These are phyloP conservation scores for Geranium incanum DNA, from an alignment of 441 rosid genomes.

Conservation along the genomic window DNA sequence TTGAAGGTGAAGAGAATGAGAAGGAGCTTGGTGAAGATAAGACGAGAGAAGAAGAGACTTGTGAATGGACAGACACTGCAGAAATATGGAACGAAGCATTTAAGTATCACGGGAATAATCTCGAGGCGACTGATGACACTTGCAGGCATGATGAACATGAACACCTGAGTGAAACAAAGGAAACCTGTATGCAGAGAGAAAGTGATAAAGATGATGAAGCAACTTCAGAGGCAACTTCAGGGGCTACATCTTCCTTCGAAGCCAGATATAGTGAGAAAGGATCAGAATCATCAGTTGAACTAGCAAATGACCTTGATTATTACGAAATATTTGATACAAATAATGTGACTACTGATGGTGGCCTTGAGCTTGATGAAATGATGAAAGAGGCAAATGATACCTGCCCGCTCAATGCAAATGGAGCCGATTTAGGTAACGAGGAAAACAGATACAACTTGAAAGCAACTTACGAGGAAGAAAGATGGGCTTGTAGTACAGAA, in stretches of 20 bases:
- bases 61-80: conserved; percentile 34
- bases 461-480: conserved; percentile 23
- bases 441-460: conserved; percentile 17
- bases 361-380: conserved; percentile 28
- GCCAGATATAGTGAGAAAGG: conserved; percentile 35
- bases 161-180: conserved; percentile 22
- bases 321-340: conserved; percentile 31
- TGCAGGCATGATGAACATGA: conserved; percentile 22
- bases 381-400: conserved; percentile 23
- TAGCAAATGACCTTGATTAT: conserved; percentile 34
- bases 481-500: conserved; percentile 19
- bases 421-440: conserved; percentile 27
- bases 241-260: conserved; percentile 29
- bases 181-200: conserved; percentile 22
- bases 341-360: conserved; percentile 29
- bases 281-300: conserved; percentile 30
- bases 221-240: conserved; percentile 22
- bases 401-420: conserved; percentile 20
- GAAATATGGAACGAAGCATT: conserved; percentile 25
- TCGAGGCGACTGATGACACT: conserved; percentile 24
- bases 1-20: conserved; percentile 33
- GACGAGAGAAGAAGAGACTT: conserved; percentile 20
- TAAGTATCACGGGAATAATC: conserved; percentile 17
- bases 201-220: conserved; percentile 25
- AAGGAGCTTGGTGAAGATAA: conserved; percentile 19